phyloP scores from a whole-genome alignment of 176 grass and related monocot genomes.

The Musa acuminata region DNA sequence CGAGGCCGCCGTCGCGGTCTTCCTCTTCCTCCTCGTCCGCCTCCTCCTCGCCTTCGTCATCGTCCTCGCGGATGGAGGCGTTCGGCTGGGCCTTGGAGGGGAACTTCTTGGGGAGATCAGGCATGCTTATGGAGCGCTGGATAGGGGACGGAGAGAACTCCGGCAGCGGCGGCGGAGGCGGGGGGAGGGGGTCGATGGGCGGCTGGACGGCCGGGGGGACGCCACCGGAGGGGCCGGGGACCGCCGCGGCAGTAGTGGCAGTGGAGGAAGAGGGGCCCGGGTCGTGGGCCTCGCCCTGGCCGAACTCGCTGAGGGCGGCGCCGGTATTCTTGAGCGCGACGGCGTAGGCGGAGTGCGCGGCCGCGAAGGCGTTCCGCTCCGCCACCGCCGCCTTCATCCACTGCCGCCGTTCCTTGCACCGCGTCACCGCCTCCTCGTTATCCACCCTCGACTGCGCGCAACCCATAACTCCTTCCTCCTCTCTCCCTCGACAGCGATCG shows the following conservation, averaged over 20 bases:
- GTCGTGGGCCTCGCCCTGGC: constrained; percentile 48
- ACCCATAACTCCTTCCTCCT: constrained; percentile 34
- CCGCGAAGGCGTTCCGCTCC: constrained; percentile 74
- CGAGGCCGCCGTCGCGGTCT: constrained; percentile 20
- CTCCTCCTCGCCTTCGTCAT: constrained; percentile 34
- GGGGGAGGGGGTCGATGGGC: constrained; percentile 21
- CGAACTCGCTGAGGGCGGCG: constrained; percentile 84
- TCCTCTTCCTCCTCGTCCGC: constrained; percentile 43
- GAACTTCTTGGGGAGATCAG: constrained; percentile 32
- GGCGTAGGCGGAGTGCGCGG: constrained; percentile 73
- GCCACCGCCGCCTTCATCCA: constrained; percentile 64
- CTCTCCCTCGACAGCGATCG: background rate
- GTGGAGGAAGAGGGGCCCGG: background rate
- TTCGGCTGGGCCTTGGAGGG: constrained; percentile 26
- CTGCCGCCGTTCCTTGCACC: constrained; percentile 85
- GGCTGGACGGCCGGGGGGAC: constrained; percentile 2
- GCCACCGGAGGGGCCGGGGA: background rate
- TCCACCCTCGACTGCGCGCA: constrained; percentile 98
- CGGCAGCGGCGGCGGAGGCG: constrained; percentile 38
- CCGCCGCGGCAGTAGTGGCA: too few relatives aligned
- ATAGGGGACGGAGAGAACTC: constrained; percentile 92
- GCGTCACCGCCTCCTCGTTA: constrained; percentile 87
- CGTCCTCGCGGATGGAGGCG: constrained; percentile 65
- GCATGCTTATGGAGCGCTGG: constrained; percentile 87
- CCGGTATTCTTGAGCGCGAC: constrained; percentile 66